Percentiles rank a stretch among this genome's conserved stretches.
These are phyloP conservation scores for Saccharomyces cerevisiae DNA, from an alignment of 805 yeast genomes.

Conservation along the genomic window DNA sequence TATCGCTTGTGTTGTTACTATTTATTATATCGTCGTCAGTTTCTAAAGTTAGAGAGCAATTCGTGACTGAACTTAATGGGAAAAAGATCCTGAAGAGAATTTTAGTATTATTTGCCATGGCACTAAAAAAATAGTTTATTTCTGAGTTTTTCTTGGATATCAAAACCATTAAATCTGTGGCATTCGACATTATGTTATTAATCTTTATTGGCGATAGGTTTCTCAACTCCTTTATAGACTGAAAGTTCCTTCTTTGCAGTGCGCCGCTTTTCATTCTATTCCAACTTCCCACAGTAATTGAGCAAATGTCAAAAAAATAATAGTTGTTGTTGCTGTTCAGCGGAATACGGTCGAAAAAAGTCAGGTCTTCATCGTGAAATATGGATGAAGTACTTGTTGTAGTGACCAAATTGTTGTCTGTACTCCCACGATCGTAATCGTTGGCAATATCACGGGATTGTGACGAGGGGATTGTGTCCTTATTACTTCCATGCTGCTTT, in stretches of 20 bases:
- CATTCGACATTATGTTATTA: conserved; percentile 50
- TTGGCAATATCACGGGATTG: conserved; percentile 9
- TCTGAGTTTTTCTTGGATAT: conserved; percentile 63
- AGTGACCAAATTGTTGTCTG: not conserved
- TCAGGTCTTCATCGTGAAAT: conserved; percentile 7
- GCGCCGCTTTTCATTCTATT: conserved; percentile 66
- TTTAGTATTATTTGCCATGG: conserved; percentile 57
- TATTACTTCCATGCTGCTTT: conserved; percentile 6
- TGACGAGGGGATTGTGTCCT: conserved; percentile 6
- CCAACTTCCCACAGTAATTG: conserved; percentile 74
- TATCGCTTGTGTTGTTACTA: not conserved
- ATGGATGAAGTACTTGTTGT: conserved; percentile 7
- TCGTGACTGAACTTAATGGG: conserved; percentile 52
- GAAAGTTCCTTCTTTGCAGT: conserved; percentile 30
- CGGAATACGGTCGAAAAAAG: conserved; percentile 37
- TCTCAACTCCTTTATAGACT: conserved; percentile 38
- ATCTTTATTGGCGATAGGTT: conserved; percentile 63
- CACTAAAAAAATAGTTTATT: conserved; percentile 70
- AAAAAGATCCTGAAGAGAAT: conserved; percentile 66
- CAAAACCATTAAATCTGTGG: conserved; percentile 64
- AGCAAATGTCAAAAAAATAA: conserved; percentile 57
- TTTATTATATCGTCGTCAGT: conserved; percentile 24
- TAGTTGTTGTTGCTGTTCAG: conserved; percentile 56
- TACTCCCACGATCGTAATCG: not conserved
- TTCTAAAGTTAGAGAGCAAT: conserved; percentile 49